Evolutionary conservation across 176 grass and related monocot genomes (phyloP).

Genomic region (Areca catechu): DNA sequence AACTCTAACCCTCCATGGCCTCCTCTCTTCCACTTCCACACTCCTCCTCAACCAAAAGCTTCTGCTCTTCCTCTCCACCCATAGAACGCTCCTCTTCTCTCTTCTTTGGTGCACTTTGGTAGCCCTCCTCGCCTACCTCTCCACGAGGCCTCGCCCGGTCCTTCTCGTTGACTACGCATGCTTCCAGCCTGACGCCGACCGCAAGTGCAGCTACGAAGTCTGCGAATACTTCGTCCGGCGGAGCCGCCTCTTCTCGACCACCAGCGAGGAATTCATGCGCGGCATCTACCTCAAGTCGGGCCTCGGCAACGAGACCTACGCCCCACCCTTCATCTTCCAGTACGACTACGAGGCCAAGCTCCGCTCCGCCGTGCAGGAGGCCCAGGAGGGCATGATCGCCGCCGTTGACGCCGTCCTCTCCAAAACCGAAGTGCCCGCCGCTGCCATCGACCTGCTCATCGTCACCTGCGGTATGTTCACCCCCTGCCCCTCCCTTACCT

Average conservation of each 20-base stretch:
- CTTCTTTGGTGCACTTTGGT: constrained; percentile 14
- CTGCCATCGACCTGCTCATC: constrained; percentile 27
- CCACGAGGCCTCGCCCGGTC: constrained; percentile 10
- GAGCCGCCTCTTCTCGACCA: constrained; percentile 9
- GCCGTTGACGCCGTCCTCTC: constrained; percentile 28
- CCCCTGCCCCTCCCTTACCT: constrained; percentile 21
- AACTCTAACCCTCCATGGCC: no score
- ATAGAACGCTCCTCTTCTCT: constrained; percentile 1
- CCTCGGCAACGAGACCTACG: constrained; percentile 41
- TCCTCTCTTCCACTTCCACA: no score
- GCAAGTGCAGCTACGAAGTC: constrained; percentile 18
- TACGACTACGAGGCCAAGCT: constrained; percentile 9
- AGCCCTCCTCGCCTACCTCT: neutral
- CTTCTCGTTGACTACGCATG: constrained; percentile 11
- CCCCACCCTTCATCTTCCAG: constrained; percentile 18
- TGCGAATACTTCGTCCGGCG: constrained; percentile 28
- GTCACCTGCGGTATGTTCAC: constrained; percentile 32
- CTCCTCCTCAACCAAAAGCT: no score
- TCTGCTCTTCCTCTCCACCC: neutral
- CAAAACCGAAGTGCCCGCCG: constrained; percentile 8
- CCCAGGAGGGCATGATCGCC: constrained; percentile 20
- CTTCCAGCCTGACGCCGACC: constrained; percentile 18
- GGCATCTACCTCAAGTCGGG: constrained; percentile 33
- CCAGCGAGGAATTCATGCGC: constrained; percentile 26
- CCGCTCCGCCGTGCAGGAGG: constrained; percentile 21